These are phyloP conservation scores for Xylaria nigripes DNA, from an alignment of 495 filamentous ascomycete species.

Conservation along the genomic window DNA sequence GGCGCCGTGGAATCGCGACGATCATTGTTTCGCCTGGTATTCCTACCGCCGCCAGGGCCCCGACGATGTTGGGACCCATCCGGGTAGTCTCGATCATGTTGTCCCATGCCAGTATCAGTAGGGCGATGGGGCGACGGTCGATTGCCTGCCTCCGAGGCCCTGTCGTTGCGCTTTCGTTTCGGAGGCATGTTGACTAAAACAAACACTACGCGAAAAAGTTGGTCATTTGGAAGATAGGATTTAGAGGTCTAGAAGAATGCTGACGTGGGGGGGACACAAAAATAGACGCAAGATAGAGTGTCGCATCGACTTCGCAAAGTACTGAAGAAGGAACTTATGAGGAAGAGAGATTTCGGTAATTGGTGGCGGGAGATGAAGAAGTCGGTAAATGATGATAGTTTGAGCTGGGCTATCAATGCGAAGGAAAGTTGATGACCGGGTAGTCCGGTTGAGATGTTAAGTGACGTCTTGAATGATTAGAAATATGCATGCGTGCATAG, in stretches of 20 bases:
- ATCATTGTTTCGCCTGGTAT: slow-evolving; percentile 28
- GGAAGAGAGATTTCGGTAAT: neutral
- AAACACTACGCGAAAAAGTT: slow-evolving; percentile 12
- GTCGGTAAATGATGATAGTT: neutral
- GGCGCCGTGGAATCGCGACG: slow-evolving; percentile 38
- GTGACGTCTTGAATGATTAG: neutral
- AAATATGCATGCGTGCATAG: neutral
- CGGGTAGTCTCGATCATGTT: slow-evolving; percentile 41
- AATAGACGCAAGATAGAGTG: neutral
- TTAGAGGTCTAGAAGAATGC: neutral
- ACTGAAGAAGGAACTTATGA: neutral
- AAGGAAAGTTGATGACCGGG: neutral
- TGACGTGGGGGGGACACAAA: neutral
- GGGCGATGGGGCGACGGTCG: slow-evolving; percentile 48
- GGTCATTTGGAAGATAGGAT: slow-evolving; percentile 18
- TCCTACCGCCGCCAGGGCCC: slow-evolving; percentile 32
- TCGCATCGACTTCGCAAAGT: slow-evolving; percentile 1
- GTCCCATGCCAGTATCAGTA: slow-evolving; percentile 37
- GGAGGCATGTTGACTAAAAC: slow-evolving; percentile 35
- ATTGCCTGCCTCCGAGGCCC: slow-evolving; percentile 35
- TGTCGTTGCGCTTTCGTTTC: slow-evolving; percentile 48
- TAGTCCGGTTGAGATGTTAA: neutral
- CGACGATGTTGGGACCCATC: slow-evolving; percentile 28
- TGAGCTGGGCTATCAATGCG: neutral
- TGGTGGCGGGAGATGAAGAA: neutral